phyloP scores from a whole-genome alignment of 202 grass and related monocot genomes.

The Hordeum pubiflorum region DNA sequence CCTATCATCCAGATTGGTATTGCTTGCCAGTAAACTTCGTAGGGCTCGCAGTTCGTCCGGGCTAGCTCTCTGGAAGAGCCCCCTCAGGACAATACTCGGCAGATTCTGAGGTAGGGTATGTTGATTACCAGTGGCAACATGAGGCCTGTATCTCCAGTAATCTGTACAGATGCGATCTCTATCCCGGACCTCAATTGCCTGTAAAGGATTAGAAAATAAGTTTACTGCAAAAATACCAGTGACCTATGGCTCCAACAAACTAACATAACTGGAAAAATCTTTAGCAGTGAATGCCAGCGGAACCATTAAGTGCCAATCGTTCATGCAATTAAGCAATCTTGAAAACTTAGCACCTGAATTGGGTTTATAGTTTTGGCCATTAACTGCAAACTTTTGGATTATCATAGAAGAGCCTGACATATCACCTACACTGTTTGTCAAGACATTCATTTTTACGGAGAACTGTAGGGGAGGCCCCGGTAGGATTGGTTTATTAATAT shows the following conservation, averaged over 20 bases:
- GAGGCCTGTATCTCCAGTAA: slow-evolving; percentile 61
- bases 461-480: too few species aligned
- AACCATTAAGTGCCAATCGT: not conserved
- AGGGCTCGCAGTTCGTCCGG: slow-evolving; percentile 52
- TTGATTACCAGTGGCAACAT: slow-evolving; percentile 19
- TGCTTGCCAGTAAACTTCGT: slow-evolving; percentile 39
- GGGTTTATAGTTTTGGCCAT: not conserved
- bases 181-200: slow-evolving; percentile 59
- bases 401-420: not conserved
- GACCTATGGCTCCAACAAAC: not conserved
- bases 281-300: not conserved
- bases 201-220: not conserved
- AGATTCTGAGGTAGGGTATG: slow-evolving; percentile 23
- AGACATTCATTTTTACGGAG: not conserved
- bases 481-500: not conserved
- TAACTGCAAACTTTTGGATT: not conserved
- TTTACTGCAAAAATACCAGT: not conserved
- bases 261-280: not conserved
- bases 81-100: slow-evolving; percentile 40
- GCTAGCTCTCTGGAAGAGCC: slow-evolving; percentile 69
- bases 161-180: slow-evolving; percentile 50
- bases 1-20: slow-evolving; percentile 10
- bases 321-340: slow-evolving; percentile 4
- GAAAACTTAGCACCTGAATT: not conserved
- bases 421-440: not conserved